These are phyloP conservation scores for Candida taoyuanica DNA, from an alignment of 805 yeast genomes.

Conservation along the genomic window DNA sequence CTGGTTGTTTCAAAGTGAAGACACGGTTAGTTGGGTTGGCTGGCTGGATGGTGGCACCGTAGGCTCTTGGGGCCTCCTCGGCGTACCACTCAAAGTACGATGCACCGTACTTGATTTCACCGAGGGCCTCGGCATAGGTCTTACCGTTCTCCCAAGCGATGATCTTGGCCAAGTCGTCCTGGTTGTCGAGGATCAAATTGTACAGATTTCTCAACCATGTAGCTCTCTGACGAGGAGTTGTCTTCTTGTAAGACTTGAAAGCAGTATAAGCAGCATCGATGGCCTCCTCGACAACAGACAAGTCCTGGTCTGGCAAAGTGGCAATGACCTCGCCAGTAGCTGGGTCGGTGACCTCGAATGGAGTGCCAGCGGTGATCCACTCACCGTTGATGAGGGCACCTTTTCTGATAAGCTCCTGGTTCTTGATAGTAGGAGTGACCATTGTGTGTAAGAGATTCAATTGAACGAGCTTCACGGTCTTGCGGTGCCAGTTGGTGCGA, in stretches of 20 bases:
- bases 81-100: constrained; percentile 88
- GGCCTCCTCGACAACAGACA: constrained; percentile 54
- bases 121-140: constrained; percentile 46
- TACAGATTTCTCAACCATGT: constrained; percentile 45
- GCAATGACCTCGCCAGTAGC: constrained; percentile 58
- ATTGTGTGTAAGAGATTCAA: constrained; percentile 1
- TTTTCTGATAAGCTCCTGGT: constrained; percentile 49
- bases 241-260: constrained; percentile 41
- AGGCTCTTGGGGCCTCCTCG: constrained; percentile 53
- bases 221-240: constrained; percentile 47
- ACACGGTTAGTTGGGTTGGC: constrained; percentile 46
- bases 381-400: constrained; percentile 67
- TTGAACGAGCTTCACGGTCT: no score
- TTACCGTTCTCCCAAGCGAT: constrained; percentile 61
- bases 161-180: constrained; percentile 52
- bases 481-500: no score
- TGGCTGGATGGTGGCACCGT: constrained; percentile 56
- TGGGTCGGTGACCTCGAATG: constrained; percentile 72
- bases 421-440: constrained; percentile 23
- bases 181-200: constrained; percentile 48
- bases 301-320: constrained; percentile 56
- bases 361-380: constrained; percentile 50
- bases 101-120: constrained; percentile 57
- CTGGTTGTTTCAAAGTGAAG: constrained; percentile 45
- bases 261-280: constrained; percentile 45